These are phyloP conservation scores for Globisporangium paroecandrum DNA, from an alignment of 352 stramenopile genomes.

Conservation along the genomic window DNA sequence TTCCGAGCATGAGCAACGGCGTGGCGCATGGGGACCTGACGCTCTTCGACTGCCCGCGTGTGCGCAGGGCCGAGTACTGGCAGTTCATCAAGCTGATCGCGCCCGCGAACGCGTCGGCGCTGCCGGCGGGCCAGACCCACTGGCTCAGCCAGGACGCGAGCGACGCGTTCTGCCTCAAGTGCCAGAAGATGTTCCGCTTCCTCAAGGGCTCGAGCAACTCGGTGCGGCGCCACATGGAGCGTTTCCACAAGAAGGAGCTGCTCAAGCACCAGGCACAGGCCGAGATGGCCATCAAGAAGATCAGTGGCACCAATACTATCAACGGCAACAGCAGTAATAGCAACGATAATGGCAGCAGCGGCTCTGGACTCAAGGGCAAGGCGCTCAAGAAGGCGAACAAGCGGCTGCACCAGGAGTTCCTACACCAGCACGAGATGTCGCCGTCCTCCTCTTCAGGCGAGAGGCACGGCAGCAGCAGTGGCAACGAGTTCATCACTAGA, in stretches of 20 bases:
- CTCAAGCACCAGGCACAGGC: slow-evolving; percentile 25
- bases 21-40: slow-evolving; percentile 41
- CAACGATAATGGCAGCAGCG: neutral
- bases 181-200: slow-evolving; percentile 48
- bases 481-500: neutral
- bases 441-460: slow-evolving; percentile 1
- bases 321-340: neutral
- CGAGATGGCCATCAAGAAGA: slow-evolving; percentile 10
- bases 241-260: slow-evolving; percentile 47
- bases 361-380: slow-evolving; percentile 1
- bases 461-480: neutral
- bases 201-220: slow-evolving; percentile 58
- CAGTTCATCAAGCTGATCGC: slow-evolving; percentile 64
- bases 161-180: slow-evolving; percentile 47
- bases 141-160: slow-evolving; percentile 55
- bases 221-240: slow-evolving; percentile 55
- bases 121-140: slow-evolving; percentile 35
- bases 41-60: slow-evolving; percentile 54
- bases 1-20: slow-evolving; percentile 44
- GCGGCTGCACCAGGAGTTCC: slow-evolving; percentile 8
- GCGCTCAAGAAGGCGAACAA: slow-evolving; percentile 9
- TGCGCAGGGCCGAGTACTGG: slow-evolving; percentile 56
- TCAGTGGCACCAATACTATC: neutral
- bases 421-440: slow-evolving; percentile 1
- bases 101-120: slow-evolving; percentile 21